Conservation (phyloP, 352 stramenopile species). For the Pythium rhizo-oryzae region DNA sequence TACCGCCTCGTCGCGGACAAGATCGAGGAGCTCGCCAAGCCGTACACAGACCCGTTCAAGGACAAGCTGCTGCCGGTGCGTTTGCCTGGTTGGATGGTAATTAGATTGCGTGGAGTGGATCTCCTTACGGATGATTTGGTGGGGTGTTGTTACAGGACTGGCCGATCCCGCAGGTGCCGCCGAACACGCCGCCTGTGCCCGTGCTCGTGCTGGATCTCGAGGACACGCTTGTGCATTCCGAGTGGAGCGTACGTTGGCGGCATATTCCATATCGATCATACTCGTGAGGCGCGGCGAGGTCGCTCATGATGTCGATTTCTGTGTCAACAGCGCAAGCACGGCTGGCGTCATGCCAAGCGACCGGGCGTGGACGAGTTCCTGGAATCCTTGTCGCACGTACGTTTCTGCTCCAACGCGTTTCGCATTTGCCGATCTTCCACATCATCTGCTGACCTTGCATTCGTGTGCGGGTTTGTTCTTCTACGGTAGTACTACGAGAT, state of each 20-base stretch:
- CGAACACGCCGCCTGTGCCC: conserved; percentile 74
- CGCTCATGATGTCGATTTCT: background rate
- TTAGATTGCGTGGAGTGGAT: too few species aligned
- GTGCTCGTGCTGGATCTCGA: conserved; percentile 87
- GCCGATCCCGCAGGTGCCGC: conserved; percentile 79
- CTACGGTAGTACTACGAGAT: conserved; percentile 80
- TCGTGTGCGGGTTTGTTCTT: background rate
- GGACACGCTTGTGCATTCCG: conserved; percentile 87
- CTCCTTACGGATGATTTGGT: too few species aligned
- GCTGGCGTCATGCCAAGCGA: conserved; percentile 89
- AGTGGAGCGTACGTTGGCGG: conserved; percentile 77
- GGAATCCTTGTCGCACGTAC: conserved; percentile 73
- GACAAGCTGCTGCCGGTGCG: conserved; percentile 77
- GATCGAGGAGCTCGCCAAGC: conserved; percentile 69
- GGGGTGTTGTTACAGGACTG: conserved; percentile 55
- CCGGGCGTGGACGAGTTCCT: conserved; percentile 87
- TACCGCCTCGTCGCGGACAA: conserved; percentile 62
- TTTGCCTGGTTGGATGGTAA: background rate
- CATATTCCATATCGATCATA: background rate
- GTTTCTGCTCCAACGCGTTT: background rate
- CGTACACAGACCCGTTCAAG: conserved; percentile 81
- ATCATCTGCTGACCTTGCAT: background rate
- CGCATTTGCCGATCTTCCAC: background rate
- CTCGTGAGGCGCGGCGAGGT: background rate
- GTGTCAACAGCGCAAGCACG: conserved; percentile 73